Conservation (phyloP, 1,284 basidiomycete genomes). For the Ganoderma multipileum region DNA sequence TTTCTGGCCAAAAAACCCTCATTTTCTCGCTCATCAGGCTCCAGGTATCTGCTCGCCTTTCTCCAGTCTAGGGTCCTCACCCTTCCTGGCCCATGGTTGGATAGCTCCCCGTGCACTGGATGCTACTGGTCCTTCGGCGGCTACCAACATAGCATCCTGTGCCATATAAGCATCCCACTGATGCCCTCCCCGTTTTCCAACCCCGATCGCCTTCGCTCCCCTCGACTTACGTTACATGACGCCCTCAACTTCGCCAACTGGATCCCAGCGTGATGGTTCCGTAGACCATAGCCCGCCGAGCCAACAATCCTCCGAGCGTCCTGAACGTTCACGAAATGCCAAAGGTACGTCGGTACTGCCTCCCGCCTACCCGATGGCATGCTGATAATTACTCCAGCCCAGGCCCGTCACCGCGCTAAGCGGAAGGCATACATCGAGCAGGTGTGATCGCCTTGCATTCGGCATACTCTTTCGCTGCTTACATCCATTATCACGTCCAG, state of each 20-base stretch:
- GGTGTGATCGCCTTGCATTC: conserved; percentile 48
- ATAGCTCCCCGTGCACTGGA: conserved; percentile 8
- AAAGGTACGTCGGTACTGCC: conserved; percentile 34
- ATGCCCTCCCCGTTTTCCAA: conserved; percentile 37
- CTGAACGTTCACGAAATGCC: conserved; percentile 66
- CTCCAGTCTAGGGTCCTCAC: conserved; percentile 11
- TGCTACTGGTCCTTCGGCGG: conserved; percentile 25
- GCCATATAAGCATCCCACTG: conserved; percentile 38
- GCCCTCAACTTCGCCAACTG: conserved; percentile 38
- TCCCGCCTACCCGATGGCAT: not conserved
- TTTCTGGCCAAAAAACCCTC: conserved; percentile 6
- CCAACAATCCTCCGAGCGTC: conserved; percentile 45
- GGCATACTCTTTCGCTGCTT: conserved; percentile 21
- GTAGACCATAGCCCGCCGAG: conserved; percentile 27
- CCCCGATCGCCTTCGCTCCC: conserved; percentile 40
- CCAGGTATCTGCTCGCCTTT: conserved; percentile 6
- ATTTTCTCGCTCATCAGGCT: conserved; percentile 16
- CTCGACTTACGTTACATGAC: conserved; percentile 44
- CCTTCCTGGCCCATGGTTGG: conserved; percentile 5
- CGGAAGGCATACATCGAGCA: conserved; percentile 93
- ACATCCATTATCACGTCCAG: conserved; percentile 44
- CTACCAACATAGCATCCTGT: conserved; percentile 29
- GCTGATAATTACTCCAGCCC: conserved; percentile 55
- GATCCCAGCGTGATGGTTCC: conserved; percentile 29
- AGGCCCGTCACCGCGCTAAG: conserved; percentile 90